phyloP scores from a whole-genome alignment of 495 filamentous ascomycete genomes.

The Hypoxylon trugodes region DNA sequence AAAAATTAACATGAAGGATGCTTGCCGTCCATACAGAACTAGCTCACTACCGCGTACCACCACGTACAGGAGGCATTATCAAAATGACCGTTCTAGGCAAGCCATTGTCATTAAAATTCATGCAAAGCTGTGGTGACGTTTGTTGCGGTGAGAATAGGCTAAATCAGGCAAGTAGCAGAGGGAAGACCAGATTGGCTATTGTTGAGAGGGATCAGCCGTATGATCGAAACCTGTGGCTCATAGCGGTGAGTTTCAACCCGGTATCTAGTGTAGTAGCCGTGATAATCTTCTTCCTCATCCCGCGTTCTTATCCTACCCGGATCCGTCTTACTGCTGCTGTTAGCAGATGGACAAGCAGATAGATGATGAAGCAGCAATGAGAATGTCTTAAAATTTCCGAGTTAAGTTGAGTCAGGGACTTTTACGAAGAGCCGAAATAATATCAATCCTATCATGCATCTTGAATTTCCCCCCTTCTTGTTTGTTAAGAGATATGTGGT shows the following conservation, averaged over 20 bases:
- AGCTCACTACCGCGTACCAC: no score
- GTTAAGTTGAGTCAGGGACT: no score
- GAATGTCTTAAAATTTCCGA: no score
- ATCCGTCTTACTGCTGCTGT: conserved; percentile 1
- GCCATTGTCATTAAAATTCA: conserved; percentile 28
- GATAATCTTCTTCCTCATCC: conserved; percentile 17
- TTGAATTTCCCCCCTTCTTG: no score
- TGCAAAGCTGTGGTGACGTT: conserved; percentile 31
- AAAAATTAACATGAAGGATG: background rate
- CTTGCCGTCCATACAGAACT: no score
- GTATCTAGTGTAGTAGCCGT: background rate
- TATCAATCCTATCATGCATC: no score
- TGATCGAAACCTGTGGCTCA: conserved; percentile 32
- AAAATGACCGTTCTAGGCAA: conserved; percentile 26
- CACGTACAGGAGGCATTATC: conserved; percentile 20
- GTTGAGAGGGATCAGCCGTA: conserved; percentile 33
- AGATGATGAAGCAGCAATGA: no score
- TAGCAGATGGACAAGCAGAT: conserved; percentile 7
- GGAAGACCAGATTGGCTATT: conserved; percentile 26
- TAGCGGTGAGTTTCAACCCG: conserved; percentile 39
- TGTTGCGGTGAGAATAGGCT: conserved; percentile 42
- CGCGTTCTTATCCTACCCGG: conserved; percentile 14
- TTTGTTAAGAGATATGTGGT: no score
- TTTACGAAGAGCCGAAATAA: no score
- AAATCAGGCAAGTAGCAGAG: conserved; percentile 38